Evolutionary conservation across 768 basidiomycete genomes (phyloP).

Genomic region (Ramaria rubella): DNA sequence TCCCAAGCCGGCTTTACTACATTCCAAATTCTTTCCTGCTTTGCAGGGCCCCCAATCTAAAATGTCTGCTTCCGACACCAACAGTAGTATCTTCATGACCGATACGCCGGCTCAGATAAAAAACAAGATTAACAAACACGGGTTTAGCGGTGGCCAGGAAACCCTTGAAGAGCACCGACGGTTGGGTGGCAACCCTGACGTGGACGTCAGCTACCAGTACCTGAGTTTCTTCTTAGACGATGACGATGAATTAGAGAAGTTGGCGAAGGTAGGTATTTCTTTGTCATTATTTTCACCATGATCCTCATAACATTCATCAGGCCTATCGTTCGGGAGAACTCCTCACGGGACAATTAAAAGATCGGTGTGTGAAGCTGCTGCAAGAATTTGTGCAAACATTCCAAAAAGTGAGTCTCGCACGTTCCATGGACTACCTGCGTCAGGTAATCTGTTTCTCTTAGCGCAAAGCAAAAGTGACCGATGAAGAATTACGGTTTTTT

Average conservation of each 20-base stretch:
- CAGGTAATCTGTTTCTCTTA: slow-evolving; percentile 25
- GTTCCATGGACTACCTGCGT: neutral
- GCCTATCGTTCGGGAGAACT: slow-evolving; percentile 87
- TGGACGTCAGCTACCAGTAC: slow-evolving; percentile 95
- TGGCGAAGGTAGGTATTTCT: slow-evolving; percentile 62
- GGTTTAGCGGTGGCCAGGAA: slow-evolving; percentile 92
- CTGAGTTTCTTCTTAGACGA: slow-evolving; percentile 93
- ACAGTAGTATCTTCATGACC: slow-evolving; percentile 93
- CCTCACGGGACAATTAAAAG: slow-evolving; percentile 88
- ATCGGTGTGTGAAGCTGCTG: slow-evolving; percentile 72
- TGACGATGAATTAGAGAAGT: slow-evolving; percentile 73
- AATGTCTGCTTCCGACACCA: slow-evolving; percentile 95
- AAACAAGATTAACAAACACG: slow-evolving; percentile 94
- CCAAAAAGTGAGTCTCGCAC: slow-evolving; percentile 54
- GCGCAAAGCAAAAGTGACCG: slow-evolving; percentile 76
- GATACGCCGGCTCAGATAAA: slow-evolving; percentile 92
- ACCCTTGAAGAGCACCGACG: slow-evolving; percentile 92
- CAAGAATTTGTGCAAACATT: slow-evolving; percentile 81
- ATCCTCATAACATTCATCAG: slow-evolving; percentile 33
- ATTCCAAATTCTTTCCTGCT: slow-evolving; percentile 97
- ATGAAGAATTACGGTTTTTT: slow-evolving; percentile 64
- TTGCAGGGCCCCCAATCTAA: slow-evolving; percentile 97
- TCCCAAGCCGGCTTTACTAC: slow-evolving; percentile 87
- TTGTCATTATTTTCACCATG: neutral
- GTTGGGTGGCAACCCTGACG: slow-evolving; percentile 86